Base-by-base conservation (phyloP, 768 basidiomycete species). In the Psilocybe cubensis region DNA sequence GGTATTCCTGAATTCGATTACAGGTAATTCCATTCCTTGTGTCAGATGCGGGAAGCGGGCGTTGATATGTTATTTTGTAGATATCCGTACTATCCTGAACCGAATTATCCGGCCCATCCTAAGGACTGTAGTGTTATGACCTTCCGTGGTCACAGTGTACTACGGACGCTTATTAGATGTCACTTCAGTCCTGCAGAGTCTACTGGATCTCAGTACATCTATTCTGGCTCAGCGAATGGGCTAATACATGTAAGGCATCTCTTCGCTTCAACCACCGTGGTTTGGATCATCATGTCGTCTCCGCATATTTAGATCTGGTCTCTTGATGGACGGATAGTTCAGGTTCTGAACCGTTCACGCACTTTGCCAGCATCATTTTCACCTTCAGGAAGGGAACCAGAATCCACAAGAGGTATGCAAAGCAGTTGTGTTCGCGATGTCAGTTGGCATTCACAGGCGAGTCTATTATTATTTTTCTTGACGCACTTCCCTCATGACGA, bases 41-140 rank as follows among this genome's bases (percentile, higher is more conserved):
- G 45, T 11, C 40, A 33, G 20, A 43, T 43, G 24, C 18, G 42
- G n/a, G 31, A 11, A 49, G 18, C 31, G 21, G 27, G 27, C 14
- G 6, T 46, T 24, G 12, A 23, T 43, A 54, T 23, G 23, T 42
- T 43, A 40, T 47, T 52, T 4, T 45, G 14, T 52, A 91, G 92
- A 62, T 81, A 84, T 62, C 82, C 83, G 3, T 72, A 74, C 42
- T 94, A 92, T 65, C 85, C 86, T 3, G 86, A 79, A 56, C 88
- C 88, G 6, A 78, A 71, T 59, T 77, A 74, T 62, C 63, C 71
- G 12, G 85, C 87, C 10, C 96, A 96, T 72, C 96, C 94, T 5
- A 76, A 81, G 56, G 95, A 98, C 66, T 94, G 94, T 68, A 95
- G 92, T 63, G 88, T 98, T 29, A 96, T 96, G 96, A 90, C 92